Evolutionary conservation across 2,329 filamentous ascomycete species (phyloP).

Genomic region (Phialocephala subalpina): DNA sequence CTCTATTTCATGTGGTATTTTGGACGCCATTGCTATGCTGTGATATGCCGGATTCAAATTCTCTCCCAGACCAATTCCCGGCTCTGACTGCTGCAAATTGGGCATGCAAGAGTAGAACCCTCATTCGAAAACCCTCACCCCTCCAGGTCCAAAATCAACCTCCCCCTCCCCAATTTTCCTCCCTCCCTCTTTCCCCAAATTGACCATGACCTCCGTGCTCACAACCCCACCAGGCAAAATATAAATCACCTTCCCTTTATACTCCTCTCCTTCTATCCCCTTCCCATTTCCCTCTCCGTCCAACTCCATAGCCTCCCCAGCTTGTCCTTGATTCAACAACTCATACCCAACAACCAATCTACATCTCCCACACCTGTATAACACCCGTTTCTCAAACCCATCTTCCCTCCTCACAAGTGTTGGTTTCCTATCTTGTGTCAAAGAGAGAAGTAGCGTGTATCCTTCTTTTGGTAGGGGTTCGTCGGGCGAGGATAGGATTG

Average conservation of each 20-base stretch:
- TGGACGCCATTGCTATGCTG: neutral
- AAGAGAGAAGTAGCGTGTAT: slow-evolving; percentile 59
- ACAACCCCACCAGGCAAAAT: slow-evolving; percentile 66
- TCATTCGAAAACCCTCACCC: slow-evolving; percentile 46
- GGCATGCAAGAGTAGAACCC: too few species aligned
- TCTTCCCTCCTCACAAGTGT: slow-evolving; percentile 63
- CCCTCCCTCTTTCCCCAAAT: slow-evolving; percentile 37
- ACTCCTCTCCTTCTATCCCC: too few species aligned
- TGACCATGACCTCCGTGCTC: slow-evolving; percentile 61
- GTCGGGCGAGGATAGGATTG: slow-evolving; percentile 31
- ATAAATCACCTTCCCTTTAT: slow-evolving; percentile 59
- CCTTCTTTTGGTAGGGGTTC: slow-evolving; percentile 32
- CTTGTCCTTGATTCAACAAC: slow-evolving; percentile 53
- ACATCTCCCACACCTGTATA: slow-evolving; percentile 68
- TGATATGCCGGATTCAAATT: neutral
- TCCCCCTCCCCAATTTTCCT: slow-evolving; percentile 44
- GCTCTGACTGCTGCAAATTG: too few species aligned
- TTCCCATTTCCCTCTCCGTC: slow-evolving; percentile 35
- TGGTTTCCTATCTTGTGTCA: slow-evolving; percentile 54
- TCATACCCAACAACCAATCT: slow-evolving; percentile 67
- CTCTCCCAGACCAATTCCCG: neutral
- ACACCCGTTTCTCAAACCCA: slow-evolving; percentile 72
- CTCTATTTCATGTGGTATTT: neutral
- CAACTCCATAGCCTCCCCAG: slow-evolving; percentile 33
- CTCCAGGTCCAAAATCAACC: slow-evolving; percentile 37